Base-by-base conservation (phyloP, 306 rosid species). In the Vigna radiata region DNA sequence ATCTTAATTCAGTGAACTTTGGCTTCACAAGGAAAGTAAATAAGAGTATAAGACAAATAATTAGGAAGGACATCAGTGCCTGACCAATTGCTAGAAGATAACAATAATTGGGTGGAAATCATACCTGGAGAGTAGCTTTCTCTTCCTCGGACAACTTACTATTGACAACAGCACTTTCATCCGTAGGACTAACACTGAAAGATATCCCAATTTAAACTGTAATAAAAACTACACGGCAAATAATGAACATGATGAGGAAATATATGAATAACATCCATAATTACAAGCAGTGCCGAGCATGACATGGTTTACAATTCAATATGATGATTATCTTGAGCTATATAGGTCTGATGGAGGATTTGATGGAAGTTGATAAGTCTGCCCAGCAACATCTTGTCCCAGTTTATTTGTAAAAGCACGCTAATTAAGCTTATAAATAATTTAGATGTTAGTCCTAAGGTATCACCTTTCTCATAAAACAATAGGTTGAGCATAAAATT, bases 101-200 rank as follows among this genome's bases (percentile, higher is more conserved):
- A 19, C 64, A 29, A 73, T 36, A 60, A 47, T 11, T 17, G 18
- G 71, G 17, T 29, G 33, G 54, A 82, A 87, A 78, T 81, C 59
- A 72, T 79, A 94, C 98, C 96, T 90, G 87, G 86, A 94, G 95
- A 65, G 66, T 72, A 68, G 82, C 83, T 82, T 90, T 89, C 68
- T 89, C 97, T 84, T 90, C 88, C 77, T 87, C 84, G 0, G 98
- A 86, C 79, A 90, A 82, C 81, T 89, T 87, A 74, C 80, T 86
- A 70, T 37, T 79, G 72, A 87, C 89, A 74, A 84, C 76, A 29
- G 87, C 84, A 68, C 73, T 76, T 62, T 94, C 95, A 81, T 92
- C 81, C 11, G 69, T 83, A 58, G 98, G 88, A 83, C 83, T 73
- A 37, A 86, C 72, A 79, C 90, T 80, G 90, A 79, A 91, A 90